These are phyloP conservation scores for Penicillium coprophilum DNA, from an alignment of 495 filamentous ascomycete genomes.

Conservation along the genomic window DNA sequence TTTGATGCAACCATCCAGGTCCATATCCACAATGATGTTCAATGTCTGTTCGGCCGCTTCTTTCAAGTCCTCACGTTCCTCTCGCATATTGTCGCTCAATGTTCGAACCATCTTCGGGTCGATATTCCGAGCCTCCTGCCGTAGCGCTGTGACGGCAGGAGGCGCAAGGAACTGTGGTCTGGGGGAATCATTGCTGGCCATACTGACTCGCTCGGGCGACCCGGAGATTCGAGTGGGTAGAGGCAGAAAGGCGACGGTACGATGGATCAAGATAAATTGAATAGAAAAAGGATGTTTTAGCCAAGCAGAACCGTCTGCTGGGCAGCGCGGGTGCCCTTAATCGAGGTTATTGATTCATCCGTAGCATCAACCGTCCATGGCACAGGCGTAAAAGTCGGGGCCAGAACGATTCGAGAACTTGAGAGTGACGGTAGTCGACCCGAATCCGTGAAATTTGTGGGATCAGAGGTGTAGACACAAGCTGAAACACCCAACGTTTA, in stretches of 20 bases:
- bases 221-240: neutral
- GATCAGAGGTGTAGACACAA: neutral
- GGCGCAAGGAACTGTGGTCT: conserved; percentile 48
- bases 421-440: neutral
- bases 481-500: conserved; percentile 18
- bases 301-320: conserved; percentile 49
- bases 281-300: conserved; percentile 2
- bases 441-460: neutral
- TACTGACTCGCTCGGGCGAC: conserved; percentile 30
- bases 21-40: conserved; percentile 92
- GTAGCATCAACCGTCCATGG: conserved; percentile 47
- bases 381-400: conserved; percentile 16
- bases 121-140: conserved; percentile 50
- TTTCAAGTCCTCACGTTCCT: conserved; percentile 87
- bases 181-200: conserved; percentile 46
- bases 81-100: conserved; percentile 65
- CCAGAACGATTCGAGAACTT: conserved; percentile 15
- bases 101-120: conserved; percentile 57
- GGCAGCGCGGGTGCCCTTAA: conserved; percentile 50
- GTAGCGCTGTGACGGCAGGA: conserved; percentile 54
- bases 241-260: conserved; percentile 1
- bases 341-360: conserved; percentile 48
- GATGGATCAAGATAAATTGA: conserved; percentile 2
- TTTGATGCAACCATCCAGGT: conserved; percentile 79
- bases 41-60: conserved; percentile 94